Evolutionary conservation across 352 stramenopile species (phyloP), one percentile per base, ranked within the genome.

Genomic region (Aphanomyces euteiches): DNA sequence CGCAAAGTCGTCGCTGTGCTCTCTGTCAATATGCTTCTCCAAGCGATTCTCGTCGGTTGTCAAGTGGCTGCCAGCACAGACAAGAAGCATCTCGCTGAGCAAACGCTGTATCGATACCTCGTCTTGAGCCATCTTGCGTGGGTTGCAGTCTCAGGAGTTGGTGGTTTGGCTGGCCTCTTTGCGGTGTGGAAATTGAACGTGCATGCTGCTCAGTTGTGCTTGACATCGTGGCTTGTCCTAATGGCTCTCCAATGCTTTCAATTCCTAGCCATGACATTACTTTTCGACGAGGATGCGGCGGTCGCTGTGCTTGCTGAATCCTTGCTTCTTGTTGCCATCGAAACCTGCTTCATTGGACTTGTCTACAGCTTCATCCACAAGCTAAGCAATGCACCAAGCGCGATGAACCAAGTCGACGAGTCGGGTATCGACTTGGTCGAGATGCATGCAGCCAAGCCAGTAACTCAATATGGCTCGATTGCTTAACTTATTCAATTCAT

Each of bases 21-120:
- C 17, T 47, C 64, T 15, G 47, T 36, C 47, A 70, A 70, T 47
- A 70, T 70, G 64, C 47, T 70, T 5, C 45, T 70, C 7, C 64
- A 70, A 38, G 19, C 64, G 17, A 3, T 61, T 5, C 41, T 70
- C 28, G 53, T 70, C 13, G 53, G 43, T 12, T 47, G 34, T 15
- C 53, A 70, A 41, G 43, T 70, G 21, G 21, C 47, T 19, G 15
- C 43, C 10, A 53, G 47, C 13, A 50, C 61, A 0, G 47, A 59
- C 10, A 39, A 47, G 36, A 12, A 8, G 7, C 28, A 28, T 28
- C 28, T 28, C 28, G 19, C 19, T 37, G n/a, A 28, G 36, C 3
- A 61, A 39, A 12, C 19, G 15, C 6, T 19, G 54, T 40, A n/a
- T 12, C 37, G 5, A 8, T 7, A 19, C 3, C 48, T 70, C 47